phyloP scores from a whole-genome alignment of 306 rosid species.

The Inga laurina region DNA sequence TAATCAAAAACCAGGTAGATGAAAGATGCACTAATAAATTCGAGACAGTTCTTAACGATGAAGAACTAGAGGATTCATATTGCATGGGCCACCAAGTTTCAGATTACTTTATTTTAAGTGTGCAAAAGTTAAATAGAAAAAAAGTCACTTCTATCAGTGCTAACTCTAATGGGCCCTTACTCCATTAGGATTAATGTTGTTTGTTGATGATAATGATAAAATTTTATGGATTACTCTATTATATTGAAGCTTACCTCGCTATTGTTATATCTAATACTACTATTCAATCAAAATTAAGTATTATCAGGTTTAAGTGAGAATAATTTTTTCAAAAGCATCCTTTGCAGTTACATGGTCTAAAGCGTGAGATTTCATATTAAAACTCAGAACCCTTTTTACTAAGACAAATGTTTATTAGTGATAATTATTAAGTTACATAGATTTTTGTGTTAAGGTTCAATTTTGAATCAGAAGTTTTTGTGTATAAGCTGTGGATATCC shows the following conservation, averaged over 20 bases:
- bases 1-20: no score
- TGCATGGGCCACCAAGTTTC: no score
- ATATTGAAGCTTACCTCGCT: neutral
- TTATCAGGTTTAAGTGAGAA: neutral
- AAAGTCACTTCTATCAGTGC: rapidly evolving
- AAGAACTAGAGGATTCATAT: no score
- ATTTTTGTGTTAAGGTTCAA: no score
- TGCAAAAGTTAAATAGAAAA: no score
- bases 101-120: no score
- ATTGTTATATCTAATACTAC: neutral
- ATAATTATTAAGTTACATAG: no score
- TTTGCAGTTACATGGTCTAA: neutral
- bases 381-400: no score
- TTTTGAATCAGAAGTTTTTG: no score
- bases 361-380: neutral
- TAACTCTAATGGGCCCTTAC: rapidly evolving
- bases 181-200: neutral
- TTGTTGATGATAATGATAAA: neutral
- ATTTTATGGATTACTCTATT: neutral
- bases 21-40: no score
- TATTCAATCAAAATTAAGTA: neutral
- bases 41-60: no score
- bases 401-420: neutral
- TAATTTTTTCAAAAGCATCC: neutral
- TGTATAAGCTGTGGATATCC: no score